Percentiles rank a stretch among this genome's conserved stretches.
These are phyloP conservation scores for Aspergillus novoparasiticus DNA, from an alignment of 2,329 filamentous ascomycete genomes.

Conservation along the genomic window DNA sequence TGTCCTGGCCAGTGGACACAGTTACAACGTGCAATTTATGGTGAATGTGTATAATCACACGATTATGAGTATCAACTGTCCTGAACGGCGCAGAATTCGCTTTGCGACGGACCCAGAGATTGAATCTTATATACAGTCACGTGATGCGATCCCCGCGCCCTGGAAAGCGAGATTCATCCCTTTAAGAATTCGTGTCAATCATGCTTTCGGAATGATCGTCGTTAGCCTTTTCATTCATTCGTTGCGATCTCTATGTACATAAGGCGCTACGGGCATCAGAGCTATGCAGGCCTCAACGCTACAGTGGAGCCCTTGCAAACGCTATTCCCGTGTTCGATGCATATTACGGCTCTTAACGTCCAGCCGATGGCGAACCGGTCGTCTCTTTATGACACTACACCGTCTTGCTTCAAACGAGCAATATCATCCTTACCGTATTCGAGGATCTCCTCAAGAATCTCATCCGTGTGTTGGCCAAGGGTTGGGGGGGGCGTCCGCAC, in stretches of 20 bases:
- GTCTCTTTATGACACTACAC: constrained; percentile 60
- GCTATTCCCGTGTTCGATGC: background rate
- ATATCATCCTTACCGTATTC: constrained; percentile 64
- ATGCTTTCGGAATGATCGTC: background rate
- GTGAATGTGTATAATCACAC: background rate
- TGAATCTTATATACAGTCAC: constrained; percentile 31
- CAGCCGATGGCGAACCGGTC: background rate
- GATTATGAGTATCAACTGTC: background rate
- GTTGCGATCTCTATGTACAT: background rate
- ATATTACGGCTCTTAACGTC: background rate
- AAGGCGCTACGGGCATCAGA: background rate
- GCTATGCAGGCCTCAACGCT: background rate
- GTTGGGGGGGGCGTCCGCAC: constrained; percentile 79
- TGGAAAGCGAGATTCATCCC: background rate
- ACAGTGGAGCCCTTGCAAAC: background rate
- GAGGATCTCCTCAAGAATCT: constrained; percentile 68
- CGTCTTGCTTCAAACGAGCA: constrained; percentile 62
- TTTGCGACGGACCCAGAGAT: constrained; percentile 25
- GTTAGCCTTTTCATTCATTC: background rate
- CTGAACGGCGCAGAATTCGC: background rate
- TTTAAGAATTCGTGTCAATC: background rate
- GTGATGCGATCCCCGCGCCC: constrained; percentile 19
- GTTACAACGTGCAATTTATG: constrained; percentile 2
- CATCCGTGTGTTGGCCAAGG: constrained; percentile 83
- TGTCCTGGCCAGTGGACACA: background rate